phyloP scores from a whole-genome alignment of 2,329 filamentous ascomycete species.

The Thelonectria rubi region DNA sequence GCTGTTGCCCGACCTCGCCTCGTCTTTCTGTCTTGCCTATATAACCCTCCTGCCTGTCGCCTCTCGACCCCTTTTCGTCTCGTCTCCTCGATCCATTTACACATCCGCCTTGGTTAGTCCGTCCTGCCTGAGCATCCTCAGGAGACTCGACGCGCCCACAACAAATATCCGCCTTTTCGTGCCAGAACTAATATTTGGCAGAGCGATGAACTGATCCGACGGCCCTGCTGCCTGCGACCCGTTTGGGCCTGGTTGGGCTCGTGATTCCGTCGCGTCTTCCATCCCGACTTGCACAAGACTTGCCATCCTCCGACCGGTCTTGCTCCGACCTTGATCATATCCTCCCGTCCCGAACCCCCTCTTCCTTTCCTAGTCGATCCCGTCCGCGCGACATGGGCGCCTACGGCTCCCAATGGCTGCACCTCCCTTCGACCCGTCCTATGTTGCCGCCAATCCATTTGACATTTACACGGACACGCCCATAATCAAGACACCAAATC shows the following conservation, averaged over 20 bases:
- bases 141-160: conserved; percentile 29
- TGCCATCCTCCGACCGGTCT: conserved; percentile 16
- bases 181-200: conserved; percentile 29
- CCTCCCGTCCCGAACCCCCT: conserved; percentile 12
- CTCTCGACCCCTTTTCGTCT: conserved; percentile 15
- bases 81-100: neutral
- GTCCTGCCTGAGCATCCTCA: conserved; percentile 22
- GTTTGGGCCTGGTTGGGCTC: conserved; percentile 47
- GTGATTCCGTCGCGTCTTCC: conserved; percentile 36
- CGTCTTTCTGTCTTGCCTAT: conserved; percentile 21
- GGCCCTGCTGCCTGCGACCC: conserved; percentile 46
- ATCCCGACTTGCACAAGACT: neutral
- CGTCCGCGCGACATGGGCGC: conserved; percentile 43
- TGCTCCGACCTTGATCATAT: neutral
- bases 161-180: conserved; percentile 14
- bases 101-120: conserved; percentile 36
- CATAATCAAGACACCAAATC: conserved; percentile 37
- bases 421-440: conserved; percentile 57
- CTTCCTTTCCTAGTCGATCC: conserved; percentile 13
- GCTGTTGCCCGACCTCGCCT: conserved; percentile 16
- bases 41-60: conserved; percentile 34
- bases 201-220: conserved; percentile 50
- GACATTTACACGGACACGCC: conserved; percentile 63
- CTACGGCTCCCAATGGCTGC: conserved; percentile 58
- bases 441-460: conserved; percentile 58